These are phyloP conservation scores for Tripterygium wilfordii DNA, from an alignment of 177 flowering plant genomes.

Conservation along the genomic window DNA sequence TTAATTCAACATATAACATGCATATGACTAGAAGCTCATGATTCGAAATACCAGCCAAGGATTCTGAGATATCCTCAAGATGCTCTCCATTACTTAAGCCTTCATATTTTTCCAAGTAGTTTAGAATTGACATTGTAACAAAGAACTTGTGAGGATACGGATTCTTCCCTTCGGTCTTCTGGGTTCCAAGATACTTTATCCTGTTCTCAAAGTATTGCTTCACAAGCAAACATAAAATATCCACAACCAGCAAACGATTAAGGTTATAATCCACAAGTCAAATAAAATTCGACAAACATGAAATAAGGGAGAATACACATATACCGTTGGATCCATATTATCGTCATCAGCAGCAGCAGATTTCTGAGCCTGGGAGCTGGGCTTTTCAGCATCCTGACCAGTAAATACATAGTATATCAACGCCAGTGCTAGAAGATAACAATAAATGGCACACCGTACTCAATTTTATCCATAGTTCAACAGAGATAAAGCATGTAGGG, in stretches of 20 bases:
- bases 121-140: constrained; percentile 48
- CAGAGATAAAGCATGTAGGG: background rate
- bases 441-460: background rate
- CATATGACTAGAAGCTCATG: background rate
- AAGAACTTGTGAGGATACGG: constrained; percentile 91
- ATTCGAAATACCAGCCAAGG: constrained; percentile 65
- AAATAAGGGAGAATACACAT: background rate
- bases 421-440: background rate
- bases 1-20: background rate
- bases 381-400: constrained; percentile 46
- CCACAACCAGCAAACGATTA: background rate
- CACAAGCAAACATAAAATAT: constrained; percentile 14
- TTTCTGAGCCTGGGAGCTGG: constrained; percentile 37
- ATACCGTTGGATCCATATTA: constrained; percentile 91
- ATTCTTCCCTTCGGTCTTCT: constrained; percentile 55
- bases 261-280: background rate
- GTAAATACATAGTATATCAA: background rate
- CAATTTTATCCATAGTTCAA: background rate
- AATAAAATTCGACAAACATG: background rate
- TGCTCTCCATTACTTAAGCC: constrained; percentile 56
- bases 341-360: constrained; percentile 70
- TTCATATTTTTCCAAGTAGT: constrained; percentile 54
- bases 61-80: constrained; percentile 47
- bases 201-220: constrained; percentile 95
- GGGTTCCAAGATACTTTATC: constrained; percentile 50